Conservation (phyloP, 1,284 basidiomycete species). For the Ganoderma meredithae region DNA sequence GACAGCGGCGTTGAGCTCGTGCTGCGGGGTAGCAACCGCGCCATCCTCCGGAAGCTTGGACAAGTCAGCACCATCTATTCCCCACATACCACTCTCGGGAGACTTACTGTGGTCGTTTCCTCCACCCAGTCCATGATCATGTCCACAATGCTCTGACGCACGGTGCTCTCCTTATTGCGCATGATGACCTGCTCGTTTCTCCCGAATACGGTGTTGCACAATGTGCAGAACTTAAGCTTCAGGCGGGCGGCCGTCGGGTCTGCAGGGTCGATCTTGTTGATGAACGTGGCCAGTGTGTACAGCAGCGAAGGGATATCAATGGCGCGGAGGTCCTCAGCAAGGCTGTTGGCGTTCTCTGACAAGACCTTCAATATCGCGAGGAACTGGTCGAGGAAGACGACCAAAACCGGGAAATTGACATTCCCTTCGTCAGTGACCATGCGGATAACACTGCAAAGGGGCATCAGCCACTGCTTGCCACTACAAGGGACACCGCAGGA, state of each 20-base stretch:
- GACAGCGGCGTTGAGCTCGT: constrained; percentile 77
- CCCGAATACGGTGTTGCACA: constrained; percentile 74
- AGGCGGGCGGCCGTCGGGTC: constrained; percentile 70
- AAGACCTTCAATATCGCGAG: constrained; percentile 79
- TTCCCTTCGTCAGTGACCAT: constrained; percentile 51
- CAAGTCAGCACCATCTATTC: neutral
- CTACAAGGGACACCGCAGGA: neutral
- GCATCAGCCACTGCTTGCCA: neutral
- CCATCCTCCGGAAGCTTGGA: constrained; percentile 11
- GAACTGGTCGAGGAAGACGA: constrained; percentile 82
- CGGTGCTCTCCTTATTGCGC: constrained; percentile 67
- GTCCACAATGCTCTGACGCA: constrained; percentile 77
- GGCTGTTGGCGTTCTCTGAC: constrained; percentile 73
- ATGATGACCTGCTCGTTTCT: constrained; percentile 67
- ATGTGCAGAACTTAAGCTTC: constrained; percentile 78
- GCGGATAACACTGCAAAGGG: constrained; percentile 50
- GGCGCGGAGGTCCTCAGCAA: constrained; percentile 63
- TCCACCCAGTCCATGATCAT: constrained; percentile 81
- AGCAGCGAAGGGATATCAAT: constrained; percentile 78
- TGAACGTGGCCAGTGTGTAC: constrained; percentile 68
- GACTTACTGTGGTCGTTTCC: constrained; percentile 54
- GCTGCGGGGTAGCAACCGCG: constrained; percentile 28
- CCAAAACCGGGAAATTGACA: constrained; percentile 60
- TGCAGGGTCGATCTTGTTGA: constrained; percentile 66
- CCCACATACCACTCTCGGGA: neutral